These are phyloP conservation scores for Apiospora rasikravindrae DNA, from an alignment of 2,329 filamentous ascomycete genomes.

Conservation along the genomic window DNA sequence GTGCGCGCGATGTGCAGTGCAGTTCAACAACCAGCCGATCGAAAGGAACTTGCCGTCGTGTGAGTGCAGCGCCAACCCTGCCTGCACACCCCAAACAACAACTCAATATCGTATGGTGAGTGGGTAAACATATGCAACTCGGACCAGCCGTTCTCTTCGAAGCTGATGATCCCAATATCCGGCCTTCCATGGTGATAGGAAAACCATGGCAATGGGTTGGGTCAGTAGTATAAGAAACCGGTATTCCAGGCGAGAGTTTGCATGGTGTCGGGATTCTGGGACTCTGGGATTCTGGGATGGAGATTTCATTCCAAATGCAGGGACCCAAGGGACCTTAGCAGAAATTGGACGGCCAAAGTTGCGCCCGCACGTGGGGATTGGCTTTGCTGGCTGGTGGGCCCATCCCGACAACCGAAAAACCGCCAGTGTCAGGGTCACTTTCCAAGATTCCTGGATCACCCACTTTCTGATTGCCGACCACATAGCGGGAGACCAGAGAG, in stretches of 20 bases:
- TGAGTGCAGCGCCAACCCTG: not conserved
- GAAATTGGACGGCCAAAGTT: not conserved
- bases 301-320: not conserved
- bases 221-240: not conserved
- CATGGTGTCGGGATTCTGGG: not conserved
- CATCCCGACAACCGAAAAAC: not conserved
- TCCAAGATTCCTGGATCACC: not conserved
- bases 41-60: not conserved
- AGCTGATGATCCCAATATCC: slow-evolving; percentile 2
- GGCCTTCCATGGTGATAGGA: not conserved
- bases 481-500: too few species aligned
- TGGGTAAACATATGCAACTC: not conserved
- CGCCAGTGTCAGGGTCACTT: not conserved
- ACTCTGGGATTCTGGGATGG: not conserved
- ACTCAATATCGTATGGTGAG: not conserved
- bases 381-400: not conserved
- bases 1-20: not conserved
- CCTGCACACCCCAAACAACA: not conserved
- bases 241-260: not conserved
- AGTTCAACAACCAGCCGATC: not conserved
- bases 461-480: too few species aligned
- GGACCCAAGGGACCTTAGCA: not conserved
- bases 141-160: not conserved
- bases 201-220: not conserved
- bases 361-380: slow-evolving; percentile 2